Base-by-base conservation (phyloP, 139 green algal species). In the Chlorokybus atmophyticus region DNA sequence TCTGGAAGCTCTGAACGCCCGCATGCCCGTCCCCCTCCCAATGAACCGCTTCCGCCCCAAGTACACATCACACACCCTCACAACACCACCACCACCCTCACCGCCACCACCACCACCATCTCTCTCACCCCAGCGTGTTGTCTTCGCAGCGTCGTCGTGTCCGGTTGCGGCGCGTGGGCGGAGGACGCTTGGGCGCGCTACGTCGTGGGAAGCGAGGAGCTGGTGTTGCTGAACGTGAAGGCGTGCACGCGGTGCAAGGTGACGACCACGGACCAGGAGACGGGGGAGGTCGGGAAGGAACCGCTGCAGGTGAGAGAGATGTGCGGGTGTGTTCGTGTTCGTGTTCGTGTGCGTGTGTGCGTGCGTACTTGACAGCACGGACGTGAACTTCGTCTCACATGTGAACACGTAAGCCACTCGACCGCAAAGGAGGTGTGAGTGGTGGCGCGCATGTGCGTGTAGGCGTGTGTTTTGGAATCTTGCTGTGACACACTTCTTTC, bases 21-120 rank as follows among this genome's bases (percentile, higher is more conserved):
- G 57, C 10, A 57, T 83, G 27, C 44, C 54, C 29, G 28, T 40
- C 8, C 48, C 54, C 17, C 53, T 88, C 44, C 62, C 67, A 21
- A 90, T 89, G 58, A 74, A 84, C 51, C 74, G 82, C 25, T 90
- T 90, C 68, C 40, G 82, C 1, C 75, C 83, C 23, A 90, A 90
- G 54, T 62, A 7, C 5, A n/a, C n/a, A n/a, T n/a, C n/a, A n/a
- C n/a, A n/a, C n/a, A n/a, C n/a, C n/a, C n/a, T n/a, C n/a, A n/a
- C n/a, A n/a, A n/a, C n/a, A n/a, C n/a, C n/a, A n/a, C n/a, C n/a
- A n/a, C n/a, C n/a, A n/a, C n/a, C 4, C 19, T 7, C 44, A 8
- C 44, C n/a, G 7, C 44, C 44, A 7, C 14, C n/a, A 6, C n/a
- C 44, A 7, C n/a, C n/a, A n/a, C n/a, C 7, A 8, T 7, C 44